A percentile compares a stretch with the other conserved stretches of the same genome.
Conservation (phyloP, 441 rosid species). For the Pelargonium citronellum region DNA sequence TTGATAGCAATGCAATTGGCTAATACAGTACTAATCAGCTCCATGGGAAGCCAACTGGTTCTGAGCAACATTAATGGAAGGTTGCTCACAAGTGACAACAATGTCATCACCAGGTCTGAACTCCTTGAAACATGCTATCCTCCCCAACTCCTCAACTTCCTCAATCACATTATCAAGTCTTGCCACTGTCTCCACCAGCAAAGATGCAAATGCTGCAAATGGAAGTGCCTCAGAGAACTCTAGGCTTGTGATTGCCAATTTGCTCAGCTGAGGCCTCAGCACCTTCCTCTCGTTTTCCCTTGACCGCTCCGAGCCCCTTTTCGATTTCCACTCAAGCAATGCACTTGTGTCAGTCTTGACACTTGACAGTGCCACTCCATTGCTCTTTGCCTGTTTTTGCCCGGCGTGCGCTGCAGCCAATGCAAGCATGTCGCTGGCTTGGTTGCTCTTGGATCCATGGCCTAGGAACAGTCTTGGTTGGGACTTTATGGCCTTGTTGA, state of each 20-base stretch:
- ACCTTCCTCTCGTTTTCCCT: conserved; percentile 39
- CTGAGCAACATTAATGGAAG: conserved; percentile 23
- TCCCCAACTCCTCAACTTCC: conserved; percentile 70
- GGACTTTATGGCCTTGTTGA: conserved; percentile 62
- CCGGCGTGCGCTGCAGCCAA: conserved; percentile 43
- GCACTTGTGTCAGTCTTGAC: conserved; percentile 52
- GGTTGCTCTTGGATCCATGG: conserved; percentile 39
- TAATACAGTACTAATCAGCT: background rate
- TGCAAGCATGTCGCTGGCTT: conserved; percentile 41
- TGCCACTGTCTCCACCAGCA: conserved; percentile 70
- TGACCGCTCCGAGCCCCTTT: conserved; percentile 25
- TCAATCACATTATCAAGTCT: conserved; percentile 69
- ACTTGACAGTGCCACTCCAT: conserved; percentile 37
- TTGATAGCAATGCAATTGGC: too few species aligned
- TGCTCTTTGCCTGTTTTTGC: conserved; percentile 20
- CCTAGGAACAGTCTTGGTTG: conserved; percentile 62
- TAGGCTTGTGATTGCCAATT: conserved; percentile 53
- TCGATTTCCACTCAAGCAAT: conserved; percentile 34
- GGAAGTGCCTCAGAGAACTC: conserved; percentile 90
- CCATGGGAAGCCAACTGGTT: conserved; percentile 36
- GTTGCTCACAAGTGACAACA: conserved; percentile 31
- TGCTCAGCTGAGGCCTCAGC: conserved; percentile 62
- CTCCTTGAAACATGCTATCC: conserved; percentile 60
- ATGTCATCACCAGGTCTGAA: conserved; percentile 37
- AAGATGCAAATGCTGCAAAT: conserved; percentile 71